Evolutionary conservation across 768 basidiomycete genomes (phyloP), one percentile per base, ranked within the genome.

Genomic region (Brasilioporus rufonigricans): DNA sequence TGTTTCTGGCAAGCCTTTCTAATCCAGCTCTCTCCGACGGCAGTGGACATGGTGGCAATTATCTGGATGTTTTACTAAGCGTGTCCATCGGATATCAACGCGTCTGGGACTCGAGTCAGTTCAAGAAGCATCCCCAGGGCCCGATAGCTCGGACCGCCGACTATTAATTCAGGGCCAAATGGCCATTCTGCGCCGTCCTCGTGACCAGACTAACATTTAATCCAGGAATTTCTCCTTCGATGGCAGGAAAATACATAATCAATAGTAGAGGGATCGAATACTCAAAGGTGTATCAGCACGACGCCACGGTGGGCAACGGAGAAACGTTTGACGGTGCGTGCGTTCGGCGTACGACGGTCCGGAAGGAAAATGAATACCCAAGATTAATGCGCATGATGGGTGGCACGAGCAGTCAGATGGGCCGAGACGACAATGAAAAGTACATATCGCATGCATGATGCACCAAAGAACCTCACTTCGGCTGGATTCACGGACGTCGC

Each of bases 401-500:
- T 18, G 16, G 24, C 41, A 44, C 19, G 19, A 23, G 24, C 23
- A 39, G 38, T n/a, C 38, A 19, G n/a, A 39, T 19, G n/a, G 38
- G 18, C 27, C 44, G 29, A n/a, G 27, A 5, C n/a, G 9, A 38
- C 18, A 36, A 16, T 18, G n/a, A n/a, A 18, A 18, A 5, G 18
- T 6, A 38, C 36, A 16, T n/a, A 32, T 38, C 19, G 26, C 36
- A 14, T 35, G 7, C 26, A n/a, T n/a, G n/a, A n/a, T n/a, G n/a
- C 3, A 39, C 43, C 27, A 12, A 52, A 56, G 53, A 44, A 40
- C 23, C 24, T 23, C 23, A 3, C 50, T 23, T 58, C 13, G n/a
- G 23, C 13, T 18, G 43, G 52, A 58, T 54, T 35, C 52, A 39
- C 49, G 44, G 14, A 48, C 44, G 29, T 61, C 41, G 35, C n/a